Conservation (phyloP, 495 filamentous ascomycete genomes). For the Pseudoneurospora amorphoporcata region DNA sequence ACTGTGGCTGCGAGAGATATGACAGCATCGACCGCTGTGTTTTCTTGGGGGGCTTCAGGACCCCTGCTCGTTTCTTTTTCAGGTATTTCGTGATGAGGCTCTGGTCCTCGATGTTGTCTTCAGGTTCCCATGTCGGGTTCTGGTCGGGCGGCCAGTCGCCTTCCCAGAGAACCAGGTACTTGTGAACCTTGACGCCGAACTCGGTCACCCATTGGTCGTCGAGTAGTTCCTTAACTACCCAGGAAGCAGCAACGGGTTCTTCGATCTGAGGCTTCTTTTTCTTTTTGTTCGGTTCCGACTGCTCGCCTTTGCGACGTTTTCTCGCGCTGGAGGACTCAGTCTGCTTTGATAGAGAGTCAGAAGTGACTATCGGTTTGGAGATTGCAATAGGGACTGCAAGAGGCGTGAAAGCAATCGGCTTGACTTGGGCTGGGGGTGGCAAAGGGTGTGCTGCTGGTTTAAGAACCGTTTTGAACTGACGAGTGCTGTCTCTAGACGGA, state of each 20-base stretch:
- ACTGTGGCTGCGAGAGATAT: conserved; percentile 15
- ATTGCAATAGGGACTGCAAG: not conserved
- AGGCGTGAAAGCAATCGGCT: not conserved
- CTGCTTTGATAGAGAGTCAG: not conserved
- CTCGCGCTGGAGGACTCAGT: not conserved
- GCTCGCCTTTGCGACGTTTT: not conserved
- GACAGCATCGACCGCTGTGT: conserved; percentile 4
- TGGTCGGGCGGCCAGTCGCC: conserved; percentile 37
- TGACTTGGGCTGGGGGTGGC: not conserved
- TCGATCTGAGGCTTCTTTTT: conserved; percentile 3
- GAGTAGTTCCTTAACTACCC: conserved; percentile 30
- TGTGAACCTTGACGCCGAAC: conserved; percentile 15
- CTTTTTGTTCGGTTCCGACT: conserved; percentile 1
- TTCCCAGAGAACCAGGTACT: conserved; percentile 37
- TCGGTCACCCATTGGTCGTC: conserved; percentile 18
- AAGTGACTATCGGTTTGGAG: not conserved
- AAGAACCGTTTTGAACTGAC: not conserved
- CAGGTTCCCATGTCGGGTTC: conserved; percentile 40
- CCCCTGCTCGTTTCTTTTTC: conserved; percentile 15
- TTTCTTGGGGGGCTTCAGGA: conserved; percentile 8
- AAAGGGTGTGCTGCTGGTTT: not conserved
- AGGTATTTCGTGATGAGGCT: conserved; percentile 22
- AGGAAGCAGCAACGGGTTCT: conserved; percentile 12
- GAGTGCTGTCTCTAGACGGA: not conserved
- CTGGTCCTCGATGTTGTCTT: conserved; percentile 25